Evolutionary conservation across 2,329 filamentous ascomycete species (phyloP).

Genomic region (Blumeria graminis): DNA sequence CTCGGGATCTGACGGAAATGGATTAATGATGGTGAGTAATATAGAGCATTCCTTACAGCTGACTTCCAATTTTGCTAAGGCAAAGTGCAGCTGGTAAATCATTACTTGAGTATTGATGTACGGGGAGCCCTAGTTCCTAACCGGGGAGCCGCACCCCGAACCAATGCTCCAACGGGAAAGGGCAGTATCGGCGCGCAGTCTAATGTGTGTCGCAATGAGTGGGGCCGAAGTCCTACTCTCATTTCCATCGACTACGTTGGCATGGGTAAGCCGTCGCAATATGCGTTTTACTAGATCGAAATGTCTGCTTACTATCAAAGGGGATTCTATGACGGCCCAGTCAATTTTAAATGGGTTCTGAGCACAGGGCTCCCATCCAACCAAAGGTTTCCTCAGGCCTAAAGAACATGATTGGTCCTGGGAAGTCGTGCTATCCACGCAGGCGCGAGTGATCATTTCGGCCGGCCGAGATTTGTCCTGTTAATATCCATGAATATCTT

Average conservation of each 20-base stretch:
- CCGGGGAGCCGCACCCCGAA: slow-evolving; percentile 18
- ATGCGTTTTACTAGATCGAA: not conserved
- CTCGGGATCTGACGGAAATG: slow-evolving; percentile 18
- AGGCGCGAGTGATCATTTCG: no score
- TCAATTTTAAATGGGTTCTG: slow-evolving; percentile 9
- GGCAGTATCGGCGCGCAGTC: slow-evolving; percentile 28
- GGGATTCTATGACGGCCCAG: slow-evolving; percentile 13
- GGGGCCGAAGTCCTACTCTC: slow-evolving; percentile 25
- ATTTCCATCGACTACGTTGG: slow-evolving; percentile 36
- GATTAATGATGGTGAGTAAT: slow-evolving; percentile 20
- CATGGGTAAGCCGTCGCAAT: slow-evolving; percentile 10
- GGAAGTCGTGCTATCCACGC: no score
- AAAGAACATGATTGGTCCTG: no score
- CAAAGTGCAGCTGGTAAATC: slow-evolving; percentile 26
- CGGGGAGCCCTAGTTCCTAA: slow-evolving; percentile 26
- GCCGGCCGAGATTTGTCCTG: no score
- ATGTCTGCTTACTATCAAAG: slow-evolving; percentile 3
- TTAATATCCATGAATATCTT: no score
- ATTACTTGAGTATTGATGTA: slow-evolving; percentile 32
- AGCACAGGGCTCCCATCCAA: slow-evolving; percentile 8
- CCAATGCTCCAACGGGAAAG: slow-evolving; percentile 24
- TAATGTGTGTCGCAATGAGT: slow-evolving; percentile 21
- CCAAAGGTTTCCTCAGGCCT: not conserved
- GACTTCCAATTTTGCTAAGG: no score
- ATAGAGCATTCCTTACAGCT: no score